These are phyloP conservation scores for Komagataella ulmi DNA, from an alignment of 805 yeast species.

Conservation along the genomic window DNA sequence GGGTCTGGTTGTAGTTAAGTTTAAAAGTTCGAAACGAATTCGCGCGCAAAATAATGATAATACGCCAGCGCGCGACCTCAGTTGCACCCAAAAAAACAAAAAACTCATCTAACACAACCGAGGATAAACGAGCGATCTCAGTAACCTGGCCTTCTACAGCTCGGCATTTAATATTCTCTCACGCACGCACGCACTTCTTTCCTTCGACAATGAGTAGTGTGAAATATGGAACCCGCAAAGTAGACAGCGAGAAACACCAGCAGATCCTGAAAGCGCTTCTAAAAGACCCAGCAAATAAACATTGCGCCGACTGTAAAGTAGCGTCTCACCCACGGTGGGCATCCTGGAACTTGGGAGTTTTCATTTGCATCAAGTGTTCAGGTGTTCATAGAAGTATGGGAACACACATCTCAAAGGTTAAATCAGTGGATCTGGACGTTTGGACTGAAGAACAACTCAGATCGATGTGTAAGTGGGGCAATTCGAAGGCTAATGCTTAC, in stretches of 20 bases:
- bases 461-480: slow-evolving; percentile 80
- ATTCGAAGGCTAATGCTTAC: slow-evolving; percentile 57
- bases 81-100: neutral
- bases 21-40: neutral
- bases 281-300: slow-evolving; percentile 61
- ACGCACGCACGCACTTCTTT: neutral
- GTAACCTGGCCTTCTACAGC: neutral
- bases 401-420: slow-evolving; percentile 86
- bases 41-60: neutral
- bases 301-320: slow-evolving; percentile 87
- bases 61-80: neutral
- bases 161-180: neutral
- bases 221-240: neutral
- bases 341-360: slow-evolving; percentile 88
- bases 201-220: neutral
- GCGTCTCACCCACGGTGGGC: slow-evolving; percentile 96
- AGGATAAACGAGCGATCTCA: neutral
- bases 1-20: neutral
- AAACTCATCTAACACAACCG: neutral
- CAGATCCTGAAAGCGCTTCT: slow-evolving; percentile 64
- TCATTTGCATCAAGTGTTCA: slow-evolving; percentile 88
- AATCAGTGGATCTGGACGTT: slow-evolving; percentile 87
- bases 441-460: slow-evolving; percentile 92
- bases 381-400: slow-evolving; percentile 95
- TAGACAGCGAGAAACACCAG: slow-evolving; percentile 36